Evolutionary conservation across 2,329 filamentous ascomycete genomes (phyloP).

Genomic region (Hypoxylon sp.): DNA sequence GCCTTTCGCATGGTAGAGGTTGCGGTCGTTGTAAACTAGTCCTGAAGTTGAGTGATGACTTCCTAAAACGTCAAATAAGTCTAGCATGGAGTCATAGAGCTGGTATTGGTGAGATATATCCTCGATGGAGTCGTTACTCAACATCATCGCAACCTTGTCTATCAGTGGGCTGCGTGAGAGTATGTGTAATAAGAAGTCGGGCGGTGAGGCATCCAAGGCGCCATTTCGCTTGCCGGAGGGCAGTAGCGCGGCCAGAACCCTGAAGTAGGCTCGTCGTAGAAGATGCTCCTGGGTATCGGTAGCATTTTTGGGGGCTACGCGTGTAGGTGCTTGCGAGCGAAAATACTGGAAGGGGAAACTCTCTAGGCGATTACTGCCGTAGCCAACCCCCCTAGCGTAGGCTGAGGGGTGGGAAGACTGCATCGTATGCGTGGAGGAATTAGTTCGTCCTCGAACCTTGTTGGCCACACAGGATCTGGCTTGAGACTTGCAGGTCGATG

Average conservation of each 20-base stretch:
- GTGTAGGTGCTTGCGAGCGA: neutral
- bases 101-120: slow-evolving; percentile 47
- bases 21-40: slow-evolving; percentile 55
- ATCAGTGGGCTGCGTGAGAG: slow-evolving; percentile 47
- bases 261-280: slow-evolving; percentile 38
- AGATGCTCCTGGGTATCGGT: slow-evolving; percentile 17
- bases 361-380: slow-evolving; percentile 16
- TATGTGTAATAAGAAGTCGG: slow-evolving; percentile 27
- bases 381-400: slow-evolving; percentile 36
- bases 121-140: slow-evolving; percentile 46
- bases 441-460: slow-evolving; percentile 22
- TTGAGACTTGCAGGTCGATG: slow-evolving; percentile 17
- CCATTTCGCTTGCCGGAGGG: slow-evolving; percentile 15
- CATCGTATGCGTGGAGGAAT: neutral
- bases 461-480: slow-evolving; percentile 5
- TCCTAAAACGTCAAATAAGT: slow-evolving; percentile 57
- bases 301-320: neutral
- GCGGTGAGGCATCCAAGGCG: slow-evolving; percentile 13
- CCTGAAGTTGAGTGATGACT: slow-evolving; percentile 52
- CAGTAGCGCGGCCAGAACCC: slow-evolving; percentile 41
- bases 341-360: slow-evolving; percentile 5
- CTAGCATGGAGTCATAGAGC: slow-evolving; percentile 58
- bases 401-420: neutral
- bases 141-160: slow-evolving; percentile 35
- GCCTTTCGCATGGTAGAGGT: slow-evolving; percentile 51